phyloP scores from a whole-genome alignment of 768 basidiomycete species.

The Cubamyces lactineus region DNA sequence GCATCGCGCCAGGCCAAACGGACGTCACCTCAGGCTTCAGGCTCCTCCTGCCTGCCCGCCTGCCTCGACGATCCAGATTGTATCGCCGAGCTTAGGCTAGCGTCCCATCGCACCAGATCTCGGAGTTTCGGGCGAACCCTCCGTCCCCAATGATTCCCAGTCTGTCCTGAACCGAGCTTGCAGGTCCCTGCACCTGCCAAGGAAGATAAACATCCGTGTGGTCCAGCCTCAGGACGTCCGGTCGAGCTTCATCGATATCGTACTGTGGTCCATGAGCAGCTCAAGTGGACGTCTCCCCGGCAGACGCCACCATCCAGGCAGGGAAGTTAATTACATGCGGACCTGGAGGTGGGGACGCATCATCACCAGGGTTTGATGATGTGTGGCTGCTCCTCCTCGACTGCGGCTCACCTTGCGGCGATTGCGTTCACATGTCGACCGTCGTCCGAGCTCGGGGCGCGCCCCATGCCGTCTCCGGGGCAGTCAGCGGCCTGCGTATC shows the following conservation, averaged over 20 bases:
- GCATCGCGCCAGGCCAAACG: slow-evolving; percentile 4
- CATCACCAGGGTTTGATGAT: slow-evolving; percentile 12
- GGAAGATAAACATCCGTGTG: no score
- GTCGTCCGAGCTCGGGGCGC: no score
- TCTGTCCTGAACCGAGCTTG: background rate
- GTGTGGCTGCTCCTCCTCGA: background rate
- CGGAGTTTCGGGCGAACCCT: background rate
- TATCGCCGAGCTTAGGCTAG: background rate
- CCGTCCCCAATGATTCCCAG: slow-evolving; percentile 1
- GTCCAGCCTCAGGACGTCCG: no score
- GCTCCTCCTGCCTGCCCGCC: no score
- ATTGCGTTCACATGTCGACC: background rate
- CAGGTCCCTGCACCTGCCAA: background rate
- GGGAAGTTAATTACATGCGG: background rate
- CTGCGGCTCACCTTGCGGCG: slow-evolving; percentile 1
- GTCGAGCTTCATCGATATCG: no score
- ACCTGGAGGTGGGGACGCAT: background rate
- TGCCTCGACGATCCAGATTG: slow-evolving; percentile 14
- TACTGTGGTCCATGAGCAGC: no score
- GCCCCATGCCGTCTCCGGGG: background rate
- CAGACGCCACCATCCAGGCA: slow-evolving; percentile 1
- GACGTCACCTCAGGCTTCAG: slow-evolving; percentile 5
- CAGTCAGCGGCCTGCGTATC: background rate
- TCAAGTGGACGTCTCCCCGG: background rate
- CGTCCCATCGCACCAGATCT: slow-evolving; percentile 14